phyloP scores from a whole-genome alignment of 1,284 basidiomycete genomes.

The Pseudozyma sp. region DNA sequence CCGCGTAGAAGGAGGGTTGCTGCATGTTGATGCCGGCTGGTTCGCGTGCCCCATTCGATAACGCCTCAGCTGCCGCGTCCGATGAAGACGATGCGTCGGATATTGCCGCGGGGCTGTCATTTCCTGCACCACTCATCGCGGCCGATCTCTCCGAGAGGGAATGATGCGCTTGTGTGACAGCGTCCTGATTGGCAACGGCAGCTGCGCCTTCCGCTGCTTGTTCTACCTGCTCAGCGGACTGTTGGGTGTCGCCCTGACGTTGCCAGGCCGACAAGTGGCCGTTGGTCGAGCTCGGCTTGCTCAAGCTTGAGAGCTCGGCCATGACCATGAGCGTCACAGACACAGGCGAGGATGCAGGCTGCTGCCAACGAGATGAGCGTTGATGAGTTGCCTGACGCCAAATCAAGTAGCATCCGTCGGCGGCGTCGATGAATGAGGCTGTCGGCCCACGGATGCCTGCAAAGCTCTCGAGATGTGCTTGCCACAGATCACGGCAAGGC shows the following conservation, averaged over 20 bases:
- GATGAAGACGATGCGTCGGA: conserved; percentile 8
- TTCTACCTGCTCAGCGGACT: background rate
- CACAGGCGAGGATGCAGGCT: background rate
- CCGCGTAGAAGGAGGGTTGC: conserved; percentile 7
- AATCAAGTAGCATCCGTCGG: no score
- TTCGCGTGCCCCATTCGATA: conserved; percentile 5
- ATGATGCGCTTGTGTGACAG: background rate
- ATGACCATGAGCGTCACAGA: background rate
- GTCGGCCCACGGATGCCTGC: no score
- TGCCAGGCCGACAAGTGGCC: conserved; percentile 10
- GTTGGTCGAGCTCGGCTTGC: conserved; percentile 4
- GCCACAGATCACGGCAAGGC: no score
- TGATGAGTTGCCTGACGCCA: no score
- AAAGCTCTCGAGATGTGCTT: no score
- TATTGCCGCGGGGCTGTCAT: background rate
- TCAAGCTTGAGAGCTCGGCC: conserved; percentile 3
- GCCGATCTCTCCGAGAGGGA: background rate
- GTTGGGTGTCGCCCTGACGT: conserved; percentile 3
- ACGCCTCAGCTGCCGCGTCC: background rate
- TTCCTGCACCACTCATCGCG: background rate
- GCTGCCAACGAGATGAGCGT: no score
- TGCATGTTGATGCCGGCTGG: conserved; percentile 9
- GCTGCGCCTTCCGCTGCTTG: background rate
- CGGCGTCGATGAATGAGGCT: no score
- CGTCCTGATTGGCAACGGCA: background rate